phyloP scores from a whole-genome alignment of 179 eudicot genomes.

The Beta corolliflora region DNA sequence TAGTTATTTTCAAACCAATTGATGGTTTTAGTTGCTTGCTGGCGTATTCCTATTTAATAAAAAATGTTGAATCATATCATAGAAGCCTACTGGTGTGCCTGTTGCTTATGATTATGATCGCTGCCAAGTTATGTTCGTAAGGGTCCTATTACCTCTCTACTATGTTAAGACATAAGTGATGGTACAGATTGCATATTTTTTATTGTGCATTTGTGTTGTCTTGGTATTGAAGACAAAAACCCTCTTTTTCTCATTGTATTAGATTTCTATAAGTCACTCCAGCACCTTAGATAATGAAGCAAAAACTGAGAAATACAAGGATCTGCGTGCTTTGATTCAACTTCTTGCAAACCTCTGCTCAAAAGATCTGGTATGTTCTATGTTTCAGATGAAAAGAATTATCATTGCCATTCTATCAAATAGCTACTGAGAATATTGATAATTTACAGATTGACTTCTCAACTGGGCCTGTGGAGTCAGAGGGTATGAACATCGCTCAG shows the following conservation, averaged over 20 bases:
- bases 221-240: neutral
- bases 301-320: conserved; percentile 80
- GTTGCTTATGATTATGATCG: neutral
- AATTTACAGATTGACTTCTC: conserved; percentile 79
- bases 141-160: neutral
- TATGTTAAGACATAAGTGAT: neutral
- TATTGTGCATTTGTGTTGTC: neutral
- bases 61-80: neutral
- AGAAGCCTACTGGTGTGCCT: conserved; percentile 1
- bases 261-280: conserved; percentile 50
- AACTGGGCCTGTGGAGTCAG: conserved; percentile 65
- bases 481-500: conserved; percentile 81
- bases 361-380: conserved; percentile 79
- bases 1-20: neutral
- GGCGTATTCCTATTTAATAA: neutral
- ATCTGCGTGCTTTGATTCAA: conserved; percentile 88
- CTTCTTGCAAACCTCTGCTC: conserved; percentile 83
- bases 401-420: conserved; percentile 8
- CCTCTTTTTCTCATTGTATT: conserved; percentile 17
- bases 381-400: conserved; percentile 1
- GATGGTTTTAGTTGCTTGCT: neutral
- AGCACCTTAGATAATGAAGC: conserved; percentile 76
- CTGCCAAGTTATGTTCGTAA: neutral
- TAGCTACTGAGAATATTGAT: conserved; percentile 3
- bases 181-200: neutral